Evolutionary conservation across 164 flowering plant genomes (phyloP).

Genomic region (Magnolia officinalis): DNA sequence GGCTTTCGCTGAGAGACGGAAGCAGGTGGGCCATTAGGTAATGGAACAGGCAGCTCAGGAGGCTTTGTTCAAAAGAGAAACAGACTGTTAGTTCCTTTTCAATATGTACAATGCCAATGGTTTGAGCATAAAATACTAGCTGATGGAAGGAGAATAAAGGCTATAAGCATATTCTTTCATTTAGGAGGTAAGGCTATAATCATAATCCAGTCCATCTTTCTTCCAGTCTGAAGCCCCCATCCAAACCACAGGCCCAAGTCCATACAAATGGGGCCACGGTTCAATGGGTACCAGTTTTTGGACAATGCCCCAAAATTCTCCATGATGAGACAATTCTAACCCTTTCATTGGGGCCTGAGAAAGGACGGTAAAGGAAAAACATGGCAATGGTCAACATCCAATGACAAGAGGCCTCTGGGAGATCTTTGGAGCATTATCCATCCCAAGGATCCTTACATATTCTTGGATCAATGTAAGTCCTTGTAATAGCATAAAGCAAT

Average conservation of each 20-base stretch:
- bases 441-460: not conserved
- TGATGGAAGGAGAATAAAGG: no score
- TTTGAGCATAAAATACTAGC: no score
- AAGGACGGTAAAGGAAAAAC: not conserved
- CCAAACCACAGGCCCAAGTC: not conserved
- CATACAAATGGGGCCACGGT: not conserved
- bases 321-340: no score
- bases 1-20: conserved; percentile 39
- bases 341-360: not conserved
- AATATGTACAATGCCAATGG: not conserved
- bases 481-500: not conserved
- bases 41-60: conserved; percentile 39
- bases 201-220: not conserved
- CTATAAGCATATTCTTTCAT: not conserved
- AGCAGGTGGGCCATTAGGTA: conserved; percentile 16
- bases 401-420: no score
- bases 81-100: not conserved
- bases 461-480: not conserved
- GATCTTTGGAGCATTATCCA: no score
- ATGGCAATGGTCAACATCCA: not conserved
- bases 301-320: not conserved
- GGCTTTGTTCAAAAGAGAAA: conserved; percentile 30
- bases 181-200: no score
- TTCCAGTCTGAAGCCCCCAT: not conserved
- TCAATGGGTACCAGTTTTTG: not conserved